phyloP scores from a whole-genome alignment of 768 basidiomycete species.

The Amanita thiersii region DNA sequence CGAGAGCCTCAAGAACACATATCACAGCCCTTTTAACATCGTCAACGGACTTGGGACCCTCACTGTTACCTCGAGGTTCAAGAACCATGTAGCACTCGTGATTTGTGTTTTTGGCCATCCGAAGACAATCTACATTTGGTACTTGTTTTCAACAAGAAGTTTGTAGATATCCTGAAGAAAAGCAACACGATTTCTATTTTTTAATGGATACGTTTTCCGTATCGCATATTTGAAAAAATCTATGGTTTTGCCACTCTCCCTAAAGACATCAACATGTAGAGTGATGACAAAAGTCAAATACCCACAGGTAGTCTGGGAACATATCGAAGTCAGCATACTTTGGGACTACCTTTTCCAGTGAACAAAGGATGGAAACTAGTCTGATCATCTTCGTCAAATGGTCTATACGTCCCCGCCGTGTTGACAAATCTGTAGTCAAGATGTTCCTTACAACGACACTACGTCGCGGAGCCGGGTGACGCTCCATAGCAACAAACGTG shows the following conservation, averaged over 20 bases:
- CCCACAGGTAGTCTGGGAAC: neutral
- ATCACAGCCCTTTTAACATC: slow-evolving; percentile 3
- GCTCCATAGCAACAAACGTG: neutral
- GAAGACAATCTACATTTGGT: neutral
- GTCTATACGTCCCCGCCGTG: neutral
- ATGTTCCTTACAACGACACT: neutral
- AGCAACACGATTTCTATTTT: neutral
- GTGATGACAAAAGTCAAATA: neutral
- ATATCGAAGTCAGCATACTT: neutral
- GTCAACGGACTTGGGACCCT: neutral
- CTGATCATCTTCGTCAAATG: neutral
- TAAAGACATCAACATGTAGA: neutral
- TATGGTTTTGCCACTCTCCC: neutral
- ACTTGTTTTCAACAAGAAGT: neutral
- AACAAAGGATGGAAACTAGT: neutral
- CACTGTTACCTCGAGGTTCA: slow-evolving; percentile 2
- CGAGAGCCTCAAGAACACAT: slow-evolving; percentile 16
- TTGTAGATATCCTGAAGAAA: neutral
- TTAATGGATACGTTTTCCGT: neutral
- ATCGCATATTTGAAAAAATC: neutral
- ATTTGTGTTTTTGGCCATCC: neutral
- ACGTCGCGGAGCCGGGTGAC: neutral
- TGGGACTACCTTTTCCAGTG: neutral
- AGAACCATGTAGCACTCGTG: slow-evolving; percentile 1
- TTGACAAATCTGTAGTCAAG: neutral